These are phyloP conservation scores for Curvularia lunata DNA, from an alignment of 2,329 filamentous ascomycete genomes.

Conservation along the genomic window DNA sequence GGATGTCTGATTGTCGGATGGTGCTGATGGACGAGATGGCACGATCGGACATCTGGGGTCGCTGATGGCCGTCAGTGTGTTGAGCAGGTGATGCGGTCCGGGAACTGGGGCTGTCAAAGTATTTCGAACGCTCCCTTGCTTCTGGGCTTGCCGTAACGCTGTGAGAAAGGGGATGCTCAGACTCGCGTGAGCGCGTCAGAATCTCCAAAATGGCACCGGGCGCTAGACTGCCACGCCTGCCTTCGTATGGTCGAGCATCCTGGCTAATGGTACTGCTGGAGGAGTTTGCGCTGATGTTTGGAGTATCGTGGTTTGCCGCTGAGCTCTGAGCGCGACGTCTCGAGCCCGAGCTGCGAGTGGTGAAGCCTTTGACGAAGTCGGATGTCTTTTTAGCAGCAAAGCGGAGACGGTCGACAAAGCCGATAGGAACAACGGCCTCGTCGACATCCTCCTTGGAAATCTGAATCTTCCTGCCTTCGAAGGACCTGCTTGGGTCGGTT, in stretches of 20 bases:
- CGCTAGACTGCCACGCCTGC: constrained; percentile 63
- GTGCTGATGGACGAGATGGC: constrained; percentile 56
- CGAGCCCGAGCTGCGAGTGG: constrained; percentile 40
- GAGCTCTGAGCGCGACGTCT: constrained; percentile 64
- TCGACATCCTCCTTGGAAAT: constrained; percentile 93
- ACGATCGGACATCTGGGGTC: constrained; percentile 46
- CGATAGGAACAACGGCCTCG: constrained; percentile 86
- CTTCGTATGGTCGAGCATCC: constrained; percentile 59
- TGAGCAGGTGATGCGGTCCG: constrained; percentile 51
- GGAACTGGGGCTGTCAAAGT: constrained; percentile 47
- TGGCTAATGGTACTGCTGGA: constrained; percentile 63
- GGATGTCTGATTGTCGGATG: constrained; percentile 51
- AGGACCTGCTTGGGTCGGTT: constrained; percentile 81
- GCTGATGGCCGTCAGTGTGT: constrained; percentile 33
- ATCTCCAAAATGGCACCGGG: constrained; percentile 64
- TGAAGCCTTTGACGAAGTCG: constrained; percentile 38
- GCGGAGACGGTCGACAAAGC: constrained; percentile 81
- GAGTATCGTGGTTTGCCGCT: constrained; percentile 62
- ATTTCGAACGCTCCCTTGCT: constrained; percentile 45
- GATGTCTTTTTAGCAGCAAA: constrained; percentile 66
- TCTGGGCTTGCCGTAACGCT: constrained; percentile 75
- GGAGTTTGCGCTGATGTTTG: constrained; percentile 58
- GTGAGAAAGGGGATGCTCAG: constrained; percentile 76
- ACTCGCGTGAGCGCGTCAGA: constrained; percentile 57
- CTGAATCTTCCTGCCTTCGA: constrained; percentile 84